A percentile compares a stretch with the other conserved stretches of the same genome.
These are phyloP conservation scores for Neurospora sp. DNA, from an alignment of 495 filamentous ascomycete species.

Conservation along the genomic window DNA sequence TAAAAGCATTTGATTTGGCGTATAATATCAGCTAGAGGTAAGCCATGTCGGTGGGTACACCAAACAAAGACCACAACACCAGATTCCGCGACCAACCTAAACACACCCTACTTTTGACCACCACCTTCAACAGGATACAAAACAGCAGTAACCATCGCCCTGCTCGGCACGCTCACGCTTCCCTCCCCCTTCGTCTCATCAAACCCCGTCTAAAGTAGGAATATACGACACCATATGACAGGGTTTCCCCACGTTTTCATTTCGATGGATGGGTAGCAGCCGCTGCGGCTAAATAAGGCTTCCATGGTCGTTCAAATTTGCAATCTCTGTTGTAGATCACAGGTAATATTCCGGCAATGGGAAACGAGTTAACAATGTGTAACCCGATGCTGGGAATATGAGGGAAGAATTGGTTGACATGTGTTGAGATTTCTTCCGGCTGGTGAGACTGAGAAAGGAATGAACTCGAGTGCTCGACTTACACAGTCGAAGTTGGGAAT, in stretches of 20 bases:
- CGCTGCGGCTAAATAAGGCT: no score
- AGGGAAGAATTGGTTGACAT: background rate
- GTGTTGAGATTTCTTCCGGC: background rate
- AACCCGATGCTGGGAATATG: no score
- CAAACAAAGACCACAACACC: background rate
- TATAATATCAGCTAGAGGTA: background rate
- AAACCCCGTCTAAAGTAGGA: no score
- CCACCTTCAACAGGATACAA: constrained; percentile 1
- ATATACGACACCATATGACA: no score
- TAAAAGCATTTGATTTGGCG: background rate
- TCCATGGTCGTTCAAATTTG: no score
- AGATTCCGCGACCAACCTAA: background rate
- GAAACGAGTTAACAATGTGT: no score
- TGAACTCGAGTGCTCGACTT: background rate
- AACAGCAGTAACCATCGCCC: constrained; percentile 17
- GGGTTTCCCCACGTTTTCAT: no score
- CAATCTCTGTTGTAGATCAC: no score
- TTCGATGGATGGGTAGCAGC: no score
- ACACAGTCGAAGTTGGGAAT: background rate
- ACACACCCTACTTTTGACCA: background rate
- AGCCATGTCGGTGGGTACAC: background rate
- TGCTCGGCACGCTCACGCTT: constrained; percentile 8
- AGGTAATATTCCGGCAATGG: no score
- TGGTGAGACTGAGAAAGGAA: background rate
- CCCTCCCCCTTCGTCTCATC: constrained; percentile 3